These are phyloP conservation scores for Syzygium aromaticum DNA, from an alignment of 345 rosid species.

Conservation along the genomic window DNA sequence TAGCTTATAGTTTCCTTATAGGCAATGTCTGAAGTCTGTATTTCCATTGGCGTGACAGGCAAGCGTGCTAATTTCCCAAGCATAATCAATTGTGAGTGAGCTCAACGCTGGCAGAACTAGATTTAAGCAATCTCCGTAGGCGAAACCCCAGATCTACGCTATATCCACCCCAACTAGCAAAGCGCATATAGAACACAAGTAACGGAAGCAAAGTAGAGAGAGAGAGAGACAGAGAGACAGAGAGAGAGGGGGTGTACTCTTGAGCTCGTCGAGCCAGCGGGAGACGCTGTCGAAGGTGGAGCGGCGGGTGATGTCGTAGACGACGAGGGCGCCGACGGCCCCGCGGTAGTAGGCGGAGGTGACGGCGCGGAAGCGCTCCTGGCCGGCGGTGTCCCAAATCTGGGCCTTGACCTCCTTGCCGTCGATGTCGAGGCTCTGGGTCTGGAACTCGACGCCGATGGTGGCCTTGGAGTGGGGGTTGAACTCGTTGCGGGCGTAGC, in stretches of 20 bases:
- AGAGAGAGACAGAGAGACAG: not conserved
- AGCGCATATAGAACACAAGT: not conserved
- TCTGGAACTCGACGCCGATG: slow-evolving; percentile 94
- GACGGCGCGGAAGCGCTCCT: slow-evolving; percentile 90
- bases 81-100: not conserved
- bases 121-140: not conserved
- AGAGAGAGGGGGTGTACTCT: slow-evolving; percentile 21
- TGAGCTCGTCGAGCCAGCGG: slow-evolving; percentile 89
- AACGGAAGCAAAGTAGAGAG: not conserved
- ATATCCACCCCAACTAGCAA: not conserved
- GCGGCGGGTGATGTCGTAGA: slow-evolving; percentile 69
- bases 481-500: slow-evolving; percentile 91
- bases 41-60: not conserved
- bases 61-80: not conserved
- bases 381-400: slow-evolving; percentile 99
- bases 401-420: slow-evolving; percentile 91
- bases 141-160: not conserved
- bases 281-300: slow-evolving; percentile 70
- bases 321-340: slow-evolving; percentile 85
- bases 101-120: not conserved
- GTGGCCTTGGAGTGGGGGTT: slow-evolving; percentile 87
- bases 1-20: not conserved
- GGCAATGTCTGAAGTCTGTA: not conserved
- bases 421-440: slow-evolving; percentile 77
- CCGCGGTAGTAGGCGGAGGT: slow-evolving; percentile 95